Conservation (phyloP, 805 yeast genomes). For the Helenozyma baotianmanensis region DNA sequence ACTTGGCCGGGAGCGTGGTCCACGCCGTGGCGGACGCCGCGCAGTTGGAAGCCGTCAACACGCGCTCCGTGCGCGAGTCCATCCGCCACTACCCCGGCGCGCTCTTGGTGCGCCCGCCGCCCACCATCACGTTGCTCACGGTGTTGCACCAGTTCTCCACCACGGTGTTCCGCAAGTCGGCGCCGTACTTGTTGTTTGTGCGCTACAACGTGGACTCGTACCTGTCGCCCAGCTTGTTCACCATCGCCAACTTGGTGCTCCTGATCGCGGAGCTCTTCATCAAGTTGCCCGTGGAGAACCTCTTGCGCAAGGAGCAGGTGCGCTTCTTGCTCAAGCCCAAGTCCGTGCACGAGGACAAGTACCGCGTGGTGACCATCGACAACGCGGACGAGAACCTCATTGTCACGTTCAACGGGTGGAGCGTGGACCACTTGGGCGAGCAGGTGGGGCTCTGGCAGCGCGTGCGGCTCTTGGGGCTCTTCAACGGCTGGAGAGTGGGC, state of each 20-base stretch:
- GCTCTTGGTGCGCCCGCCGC: constrained; percentile 55
- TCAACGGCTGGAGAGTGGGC: constrained; percentile 92
- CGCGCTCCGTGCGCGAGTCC: constrained; percentile 69
- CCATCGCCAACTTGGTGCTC: constrained; percentile 54
- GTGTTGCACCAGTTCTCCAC: constrained; percentile 58
- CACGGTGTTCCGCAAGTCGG: constrained; percentile 56
- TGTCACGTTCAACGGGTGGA: constrained; percentile 38
- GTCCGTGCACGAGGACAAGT: constrained; percentile 30
- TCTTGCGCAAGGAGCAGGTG: constrained; percentile 80
- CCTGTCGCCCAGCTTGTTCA: constrained; percentile 57
- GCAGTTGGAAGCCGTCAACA: constrained; percentile 16
- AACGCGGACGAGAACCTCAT: constrained; percentile 48
- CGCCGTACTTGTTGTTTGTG: constrained; percentile 60
- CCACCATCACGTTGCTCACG: constrained; percentile 40
- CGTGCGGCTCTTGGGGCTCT: constrained; percentile 34
- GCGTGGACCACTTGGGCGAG: constrained; percentile 1
- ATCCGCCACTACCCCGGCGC: constrained; percentile 54
- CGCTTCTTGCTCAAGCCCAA: constrained; percentile 49
- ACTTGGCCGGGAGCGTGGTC: not conserved
- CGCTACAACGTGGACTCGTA: constrained; percentile 63
- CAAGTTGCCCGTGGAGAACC: constrained; percentile 82
- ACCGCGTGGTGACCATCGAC: constrained; percentile 38
- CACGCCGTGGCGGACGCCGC: not conserved
- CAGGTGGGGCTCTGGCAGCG: constrained; percentile 39
- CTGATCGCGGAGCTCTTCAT: constrained; percentile 66